These are phyloP conservation scores for Stagonosporopsis cucurbitacearum DNA, from an alignment of 2,329 filamentous ascomycete species.

Conservation along the genomic window DNA sequence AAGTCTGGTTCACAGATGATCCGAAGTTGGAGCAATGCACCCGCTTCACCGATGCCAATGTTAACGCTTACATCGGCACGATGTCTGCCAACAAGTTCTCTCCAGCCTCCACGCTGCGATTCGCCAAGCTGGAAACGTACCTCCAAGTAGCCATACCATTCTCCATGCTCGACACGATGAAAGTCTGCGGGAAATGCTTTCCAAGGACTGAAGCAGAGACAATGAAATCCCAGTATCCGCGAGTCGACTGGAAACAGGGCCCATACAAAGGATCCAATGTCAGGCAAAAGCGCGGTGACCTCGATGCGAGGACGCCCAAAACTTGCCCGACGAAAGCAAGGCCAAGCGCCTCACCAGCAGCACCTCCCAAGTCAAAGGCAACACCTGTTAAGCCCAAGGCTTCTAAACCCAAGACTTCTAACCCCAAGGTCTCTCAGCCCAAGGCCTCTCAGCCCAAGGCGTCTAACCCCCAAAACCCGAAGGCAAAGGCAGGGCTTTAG, in stretches of 20 bases:
- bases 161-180: constrained; percentile 2
- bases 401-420: background rate
- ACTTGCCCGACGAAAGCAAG: background rate
- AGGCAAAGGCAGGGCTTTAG: too few relatives aligned
- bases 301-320: background rate
- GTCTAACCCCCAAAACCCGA: background rate
- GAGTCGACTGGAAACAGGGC: background rate
- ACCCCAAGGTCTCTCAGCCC: background rate
- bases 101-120: background rate
- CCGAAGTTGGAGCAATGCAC: background rate
- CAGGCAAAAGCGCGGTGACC: background rate
- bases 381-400: background rate
- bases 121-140: background rate
- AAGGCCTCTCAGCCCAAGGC: background rate
- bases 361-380: background rate
- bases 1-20: background rate
- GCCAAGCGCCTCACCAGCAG: background rate
- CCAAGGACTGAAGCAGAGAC: background rate
- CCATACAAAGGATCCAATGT: background rate
- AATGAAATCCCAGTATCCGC: background rate
- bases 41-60: background rate
- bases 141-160: background rate
- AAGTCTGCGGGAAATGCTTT: constrained; percentile 2
- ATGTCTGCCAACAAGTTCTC: background rate
- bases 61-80: background rate